These are phyloP conservation scores for Beauveria rudraprayagi DNA, from an alignment of 2,329 filamentous ascomycete species.

Conservation along the genomic window DNA sequence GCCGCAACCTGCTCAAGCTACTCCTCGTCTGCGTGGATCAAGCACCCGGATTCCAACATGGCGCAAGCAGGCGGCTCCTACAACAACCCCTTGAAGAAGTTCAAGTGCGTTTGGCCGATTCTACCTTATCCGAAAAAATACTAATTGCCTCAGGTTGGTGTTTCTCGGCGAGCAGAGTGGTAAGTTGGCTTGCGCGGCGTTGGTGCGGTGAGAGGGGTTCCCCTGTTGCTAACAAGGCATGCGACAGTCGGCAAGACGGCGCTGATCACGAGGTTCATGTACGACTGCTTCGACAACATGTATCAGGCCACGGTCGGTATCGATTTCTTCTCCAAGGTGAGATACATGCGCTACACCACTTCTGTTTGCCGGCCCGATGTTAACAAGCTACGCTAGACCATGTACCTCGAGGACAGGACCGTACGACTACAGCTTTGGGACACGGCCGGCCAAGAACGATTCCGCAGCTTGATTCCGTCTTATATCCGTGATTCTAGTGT, in stretches of 20 bases:
- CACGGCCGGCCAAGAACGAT: conserved; percentile 94
- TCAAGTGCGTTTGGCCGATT: conserved; percentile 61
- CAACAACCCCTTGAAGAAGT: conserved; percentile 99
- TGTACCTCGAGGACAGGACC: conserved; percentile 98
- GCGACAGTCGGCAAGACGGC: conserved; percentile 90
- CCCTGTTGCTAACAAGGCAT: conserved; percentile 18
- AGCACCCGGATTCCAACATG: conserved; percentile 47
- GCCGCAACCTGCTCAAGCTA: conserved; percentile 9
- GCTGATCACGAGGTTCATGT: conserved; percentile 98
- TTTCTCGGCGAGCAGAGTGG: conserved; percentile 98
- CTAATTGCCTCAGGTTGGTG: conserved; percentile 60
- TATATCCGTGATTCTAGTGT: conserved; percentile 98
- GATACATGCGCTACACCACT: background rate
- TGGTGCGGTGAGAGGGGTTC: conserved; percentile 9
- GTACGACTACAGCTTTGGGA: conserved; percentile 98
- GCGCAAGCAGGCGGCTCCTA: conserved; percentile 78
- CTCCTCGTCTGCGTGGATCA: conserved; percentile 6
- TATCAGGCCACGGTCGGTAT: conserved; percentile 99
- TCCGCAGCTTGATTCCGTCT: conserved; percentile 92
- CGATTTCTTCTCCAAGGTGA: conserved; percentile 95
- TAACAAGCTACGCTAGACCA: conserved; percentile 53
- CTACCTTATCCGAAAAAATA: conserved; percentile 6
- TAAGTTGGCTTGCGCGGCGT: conserved; percentile 42
- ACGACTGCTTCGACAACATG: conserved; percentile 99
- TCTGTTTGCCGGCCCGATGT: background rate